Evolutionary conservation across 805 yeast genomes (phyloP), one percentile per base, ranked within the genome.

Genomic region (Metschnikowia vanudenii): DNA sequence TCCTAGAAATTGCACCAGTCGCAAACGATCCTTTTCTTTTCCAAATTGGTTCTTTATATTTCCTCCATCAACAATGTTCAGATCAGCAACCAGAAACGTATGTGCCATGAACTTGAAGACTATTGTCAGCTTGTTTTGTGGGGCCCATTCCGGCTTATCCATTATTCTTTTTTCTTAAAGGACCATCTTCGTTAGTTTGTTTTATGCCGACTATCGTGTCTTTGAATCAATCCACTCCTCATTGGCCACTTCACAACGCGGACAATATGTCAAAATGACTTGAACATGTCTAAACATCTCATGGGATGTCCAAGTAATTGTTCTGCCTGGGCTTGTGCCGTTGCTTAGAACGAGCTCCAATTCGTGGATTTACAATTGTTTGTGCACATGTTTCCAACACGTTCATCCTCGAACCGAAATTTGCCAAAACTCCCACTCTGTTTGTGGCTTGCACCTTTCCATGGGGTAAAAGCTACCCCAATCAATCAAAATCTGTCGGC

Each of bases 31-130:
- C 40, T 24, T 37, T 36, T 37, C 41, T 41, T 36, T 32, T 37
- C 31, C 37, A 43, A 41, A 28, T 39, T 39, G 50, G 33, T 45
- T 37, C 47, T 39, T 38, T 43, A 41, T 46, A 43, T 41, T 39
- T 41, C 39, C 47, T 28, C 46, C 37, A 40, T 29, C 14, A 41
- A 52, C 26, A 33, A 55, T 55, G 58, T 47, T 55, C 47, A 55
- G 54, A 55, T 52, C 56, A 38, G 53, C 55, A 35, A 43, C 45
- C 49, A 55, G 47, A 48, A 55, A 51, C 51, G 58, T 55, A 55
- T 47, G 58, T 55, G 35, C 11, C 1, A 37, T 22, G 32, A 29
- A 29, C 4, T n/a, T 13, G 32, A 10, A 29, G 12, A 29, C 5
- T 29, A 10, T 29, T n/a, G 5, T 4, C 14, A 13, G 32, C 32